Base-by-base conservation (phyloP, 495 filamentous ascomycete genomes). In the Podospora appendiculata region DNA sequence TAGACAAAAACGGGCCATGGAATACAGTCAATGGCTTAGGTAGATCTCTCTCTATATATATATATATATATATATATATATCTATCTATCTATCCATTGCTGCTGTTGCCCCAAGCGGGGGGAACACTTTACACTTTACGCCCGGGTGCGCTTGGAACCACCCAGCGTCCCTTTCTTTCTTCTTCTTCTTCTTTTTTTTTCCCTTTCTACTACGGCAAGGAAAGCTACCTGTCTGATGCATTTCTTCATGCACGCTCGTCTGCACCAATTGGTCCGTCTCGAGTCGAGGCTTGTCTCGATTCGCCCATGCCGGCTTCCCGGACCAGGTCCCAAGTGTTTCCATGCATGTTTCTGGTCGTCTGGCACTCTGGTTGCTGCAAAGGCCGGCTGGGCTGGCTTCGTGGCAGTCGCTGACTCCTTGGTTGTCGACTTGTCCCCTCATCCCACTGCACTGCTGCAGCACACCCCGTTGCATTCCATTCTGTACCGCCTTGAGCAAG, bases 381-480 rank as follows among this genome's bases (percentile, higher is more conserved):
- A 38, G 35, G 18, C 35, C 44, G 32, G 40, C 41, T 50, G 49
- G 47, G 42, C 53, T 47, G 50, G 55, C 67, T 75, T 77, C 71
- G 73, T 75, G 72, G 72, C 73, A 73, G 53, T 47, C 63, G 66
- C 71, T 75, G 64, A 74, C 65, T 73, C 59, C 64, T 54, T 47
- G 42, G 45, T 18, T 2, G 25, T 25, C 25, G 5, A 25, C 25
- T 38, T 41, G 44, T 17, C 33, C 18, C 57, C 41, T 45, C 41
- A 36, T 48, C 19, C 47, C 41, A 48, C 50, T 58, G 52, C 54
- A 47, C 50, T 56, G 59, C 62, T 60, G 57, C 45, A 54, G 32
- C 46, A 25, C 25, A 25, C 25, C 25, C 25, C 25, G 25, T 25
- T 25, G 25, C 25, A 25, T 25, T 25, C 5, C 25, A 25, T 45